These are phyloP conservation scores for Kalanchoe fedtschenkoi DNA, from an alignment of 164 flowering plant species.

Conservation along the genomic window DNA sequence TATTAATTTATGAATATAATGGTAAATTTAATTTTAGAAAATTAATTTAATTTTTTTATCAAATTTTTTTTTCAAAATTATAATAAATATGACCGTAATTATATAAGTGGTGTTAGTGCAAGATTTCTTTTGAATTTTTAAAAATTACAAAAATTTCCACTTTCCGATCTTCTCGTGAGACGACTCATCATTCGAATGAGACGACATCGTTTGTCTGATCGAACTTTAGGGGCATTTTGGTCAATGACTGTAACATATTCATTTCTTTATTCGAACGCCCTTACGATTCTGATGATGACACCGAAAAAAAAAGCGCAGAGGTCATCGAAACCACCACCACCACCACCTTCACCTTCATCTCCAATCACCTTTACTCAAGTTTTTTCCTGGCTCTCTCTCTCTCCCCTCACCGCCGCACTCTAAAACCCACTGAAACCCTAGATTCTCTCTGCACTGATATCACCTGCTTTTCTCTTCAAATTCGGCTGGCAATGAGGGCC, in stretches of 20 bases:
- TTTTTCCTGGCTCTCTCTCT: background rate
- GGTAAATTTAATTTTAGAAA: no score
- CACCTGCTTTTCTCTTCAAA: background rate
- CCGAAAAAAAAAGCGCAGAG: constrained; percentile 1
- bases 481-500: constrained; percentile 1
- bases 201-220: background rate
- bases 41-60: no score
- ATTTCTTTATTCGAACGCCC: background rate
- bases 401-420: background rate
- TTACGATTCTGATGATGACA: background rate
- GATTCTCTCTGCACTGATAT: background rate
- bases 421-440: background rate
- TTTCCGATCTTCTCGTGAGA: no score
- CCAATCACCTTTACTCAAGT: no score
- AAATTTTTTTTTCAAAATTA: no score
- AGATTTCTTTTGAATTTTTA: no score
- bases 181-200: no score
- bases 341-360: background rate
- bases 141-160: no score
- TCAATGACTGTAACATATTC: background rate
- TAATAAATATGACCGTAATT: no score
- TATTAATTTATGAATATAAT: no score
- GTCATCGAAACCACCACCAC: background rate
- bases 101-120: no score
- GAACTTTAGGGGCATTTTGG: background rate